A percentile compares a stretch with the other conserved stretches of the same genome.
phyloP scores from a whole-genome alignment of 1,284 basidiomycete genomes.

The Afroboletus lepidellus region DNA sequence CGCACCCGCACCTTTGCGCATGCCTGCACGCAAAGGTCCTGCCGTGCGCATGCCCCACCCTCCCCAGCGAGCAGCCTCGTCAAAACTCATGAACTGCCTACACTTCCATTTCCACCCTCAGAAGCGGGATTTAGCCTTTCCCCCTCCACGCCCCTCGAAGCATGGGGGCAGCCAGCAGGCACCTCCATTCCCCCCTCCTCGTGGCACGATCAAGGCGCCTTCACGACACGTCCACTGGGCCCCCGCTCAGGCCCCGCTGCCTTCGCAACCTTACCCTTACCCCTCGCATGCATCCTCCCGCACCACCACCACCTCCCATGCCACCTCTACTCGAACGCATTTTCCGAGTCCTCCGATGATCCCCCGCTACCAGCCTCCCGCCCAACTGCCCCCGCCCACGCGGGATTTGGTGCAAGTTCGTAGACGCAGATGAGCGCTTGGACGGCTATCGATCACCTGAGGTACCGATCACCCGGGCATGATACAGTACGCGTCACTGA shows the following conservation, averaged over 20 bases:
- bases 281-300: conserved; percentile 21
- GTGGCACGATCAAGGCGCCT: conserved; percentile 16
- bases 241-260: conserved; percentile 28
- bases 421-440: conserved; percentile 20
- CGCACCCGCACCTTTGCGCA: conserved; percentile 5
- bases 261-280: conserved; percentile 30
- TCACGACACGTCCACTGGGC: conserved; percentile 30
- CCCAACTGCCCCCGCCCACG: neutral
- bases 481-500: conserved; percentile 25
- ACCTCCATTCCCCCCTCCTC: conserved; percentile 27
- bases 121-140: conserved; percentile 19
- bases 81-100: conserved; percentile 23
- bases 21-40: conserved; percentile 2
- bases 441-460: conserved; percentile 14
- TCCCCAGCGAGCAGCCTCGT: conserved; percentile 11
- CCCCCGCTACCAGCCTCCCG: conserved; percentile 27
- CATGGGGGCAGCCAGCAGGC: conserved; percentile 6
- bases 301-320: conserved; percentile 6
- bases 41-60: conserved; percentile 6
- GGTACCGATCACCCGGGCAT: conserved; percentile 31
- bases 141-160: conserved; percentile 12
- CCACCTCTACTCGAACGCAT: conserved; percentile 6
- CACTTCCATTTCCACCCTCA: conserved; percentile 31
- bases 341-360: conserved; percentile 4
- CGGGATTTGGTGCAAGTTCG: conserved; percentile 4